Percentiles rank a stretch among this genome's conserved stretches.
phyloP scores from a whole-genome alignment of 106 monocot species.

The Platanthera guangdongensis region DNA sequence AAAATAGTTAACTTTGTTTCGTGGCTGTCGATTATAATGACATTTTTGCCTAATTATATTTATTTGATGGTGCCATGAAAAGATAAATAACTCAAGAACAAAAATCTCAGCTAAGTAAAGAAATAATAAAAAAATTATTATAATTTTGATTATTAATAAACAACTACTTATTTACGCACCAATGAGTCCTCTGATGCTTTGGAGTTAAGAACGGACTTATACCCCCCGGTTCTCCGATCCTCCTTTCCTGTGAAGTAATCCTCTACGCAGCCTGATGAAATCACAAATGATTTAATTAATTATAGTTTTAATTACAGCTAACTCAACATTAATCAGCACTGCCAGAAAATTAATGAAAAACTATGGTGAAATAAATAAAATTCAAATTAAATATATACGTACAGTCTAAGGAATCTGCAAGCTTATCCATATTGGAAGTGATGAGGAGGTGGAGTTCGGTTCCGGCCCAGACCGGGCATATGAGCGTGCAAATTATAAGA shows the following conservation, averaged over 20 bases:
- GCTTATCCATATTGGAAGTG: slow-evolving; percentile 32
- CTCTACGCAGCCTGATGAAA: slow-evolving; percentile 22
- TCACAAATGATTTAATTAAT: not conserved
- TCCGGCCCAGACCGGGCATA: slow-evolving; percentile 60
- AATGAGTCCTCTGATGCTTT: slow-evolving; percentile 54
- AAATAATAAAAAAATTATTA: not conserved
- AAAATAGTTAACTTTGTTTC: no score
- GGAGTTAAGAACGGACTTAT: slow-evolving; percentile 56
- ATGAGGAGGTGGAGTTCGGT: slow-evolving; percentile 35
- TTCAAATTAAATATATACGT: not conserved
- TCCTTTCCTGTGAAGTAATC: slow-evolving; percentile 26
- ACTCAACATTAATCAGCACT: not conserved
- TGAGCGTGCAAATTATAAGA: slow-evolving; percentile 23
- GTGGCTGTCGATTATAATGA: no score
- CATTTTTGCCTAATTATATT: no score
- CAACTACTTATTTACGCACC: slow-evolving; percentile 3
- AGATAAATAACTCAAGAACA: not conserved
- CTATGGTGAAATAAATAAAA: not conserved
- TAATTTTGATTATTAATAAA: not conserved
- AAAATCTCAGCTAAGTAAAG: not conserved
- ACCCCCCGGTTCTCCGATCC: slow-evolving; percentile 25
- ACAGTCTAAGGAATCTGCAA: slow-evolving; percentile 47
- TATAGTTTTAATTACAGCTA: not conserved
- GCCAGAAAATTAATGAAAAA: not conserved
- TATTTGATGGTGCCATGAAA: not conserved